Base-by-base conservation (phyloP, 495 filamentous ascomycete genomes). In the Hypomontagnella monticulosa region DNA sequence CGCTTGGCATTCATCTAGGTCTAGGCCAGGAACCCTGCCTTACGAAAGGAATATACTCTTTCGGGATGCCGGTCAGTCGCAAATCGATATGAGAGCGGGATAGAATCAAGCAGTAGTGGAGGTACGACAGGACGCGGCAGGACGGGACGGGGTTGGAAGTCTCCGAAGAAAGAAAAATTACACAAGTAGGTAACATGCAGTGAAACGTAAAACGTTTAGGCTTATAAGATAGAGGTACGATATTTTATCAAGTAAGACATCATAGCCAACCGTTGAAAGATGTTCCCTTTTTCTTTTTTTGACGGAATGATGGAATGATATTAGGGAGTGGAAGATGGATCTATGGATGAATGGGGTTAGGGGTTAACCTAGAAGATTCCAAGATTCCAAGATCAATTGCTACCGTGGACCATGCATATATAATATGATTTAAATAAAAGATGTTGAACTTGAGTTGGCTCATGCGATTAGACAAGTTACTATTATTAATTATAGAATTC, bases 161-260 rank as follows among this genome's bases (percentile, higher is more conserved):
- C 51, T 63, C 61, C 38, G 61, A 57, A 44, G 3, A 38, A 32
- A 57, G 52, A 63, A 63, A 34, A 44, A 47, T 42, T 36, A 49
- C 36, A 40, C 23, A 27, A 27, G 23, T 27, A 27, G 3, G 14
- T 47, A 44, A 15, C 27, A 64, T 64, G 61, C 33, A 38, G 61
- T 64, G 61, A 41, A 57, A 64, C 61, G 47, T 46, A 58, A 58
- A 64, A 64, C 61, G 53, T 58, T 41, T 54, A 44, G 51, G 16
- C 19, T 38, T 36, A 16, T 50, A 16, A 53, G 15, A 53, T 44
- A 15, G 44, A 30, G 27, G 57, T 27, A 19, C 34, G 14, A 14
- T 42, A 20, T 44, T 36, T 30, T 18, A 16, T 40, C 33, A 50
- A 10, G 41, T 41, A 43, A 48, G 48, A 14, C n/a, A 32, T 9